phyloP scores from a whole-genome alignment of 2,329 filamentous ascomycete species.

The Coniochaeta sp. region DNA sequence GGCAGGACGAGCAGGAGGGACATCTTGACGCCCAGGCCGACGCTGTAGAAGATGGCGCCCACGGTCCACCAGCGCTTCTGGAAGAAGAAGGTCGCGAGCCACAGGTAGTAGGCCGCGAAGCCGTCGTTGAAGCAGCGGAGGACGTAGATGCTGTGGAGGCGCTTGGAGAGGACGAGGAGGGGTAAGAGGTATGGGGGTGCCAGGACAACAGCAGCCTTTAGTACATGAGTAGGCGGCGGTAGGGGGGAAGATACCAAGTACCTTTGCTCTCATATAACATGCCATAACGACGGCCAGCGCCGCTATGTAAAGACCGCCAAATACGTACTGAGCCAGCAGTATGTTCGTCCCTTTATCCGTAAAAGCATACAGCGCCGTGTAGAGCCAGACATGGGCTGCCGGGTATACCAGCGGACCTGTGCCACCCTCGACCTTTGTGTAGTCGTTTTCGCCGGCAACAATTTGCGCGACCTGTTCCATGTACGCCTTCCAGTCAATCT shows the following conservation, averaged over 20 bases:
- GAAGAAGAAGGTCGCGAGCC: conserved; percentile 70
- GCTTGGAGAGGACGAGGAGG: conserved; percentile 80
- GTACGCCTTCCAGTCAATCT: conserved; percentile 96
- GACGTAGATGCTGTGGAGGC: conserved; percentile 88
- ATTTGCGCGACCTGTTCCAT: conserved; percentile 88
- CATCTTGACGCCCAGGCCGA: conserved; percentile 93
- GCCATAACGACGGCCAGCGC: conserved; percentile 71
- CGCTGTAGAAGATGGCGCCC: conserved; percentile 66
- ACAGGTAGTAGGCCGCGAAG: conserved; percentile 78
- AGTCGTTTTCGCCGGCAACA: conserved; percentile 79
- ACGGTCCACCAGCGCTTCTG: conserved; percentile 68
- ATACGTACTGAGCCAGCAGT: conserved; percentile 73
- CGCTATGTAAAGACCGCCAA: conserved; percentile 70
- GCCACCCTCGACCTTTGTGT: conserved; percentile 74
- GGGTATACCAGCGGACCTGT: conserved; percentile 96
- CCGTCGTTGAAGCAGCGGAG: conserved; percentile 95
- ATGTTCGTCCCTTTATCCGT: conserved; percentile 75
- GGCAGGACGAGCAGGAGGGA: conserved; percentile 76
- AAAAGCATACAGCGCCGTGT: conserved; percentile 69
- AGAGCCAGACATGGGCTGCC: conserved; percentile 87
- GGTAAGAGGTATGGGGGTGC: conserved; percentile 82
- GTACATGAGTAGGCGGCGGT: neutral
- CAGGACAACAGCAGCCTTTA: conserved; percentile 29
- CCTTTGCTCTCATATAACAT: conserved; percentile 71
- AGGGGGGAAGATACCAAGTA: conserved; percentile 23